Conservation (phyloP, 129 eudicot species). For the Mikania micrantha region DNA sequence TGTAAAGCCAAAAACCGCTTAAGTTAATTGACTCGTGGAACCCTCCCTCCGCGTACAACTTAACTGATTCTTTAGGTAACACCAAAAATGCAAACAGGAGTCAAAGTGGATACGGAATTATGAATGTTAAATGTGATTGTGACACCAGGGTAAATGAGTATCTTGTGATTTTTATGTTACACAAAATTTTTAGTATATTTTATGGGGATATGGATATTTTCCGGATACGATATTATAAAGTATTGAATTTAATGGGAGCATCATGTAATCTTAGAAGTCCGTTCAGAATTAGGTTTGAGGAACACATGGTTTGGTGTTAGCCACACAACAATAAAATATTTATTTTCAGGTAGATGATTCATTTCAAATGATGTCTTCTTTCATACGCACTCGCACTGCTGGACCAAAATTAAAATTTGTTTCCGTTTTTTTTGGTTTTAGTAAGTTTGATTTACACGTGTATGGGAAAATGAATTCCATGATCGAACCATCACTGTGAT, state of each 20-base stretch:
- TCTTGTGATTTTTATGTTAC: neutral
- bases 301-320: constrained; percentile 15
- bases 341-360: constrained; percentile 4
- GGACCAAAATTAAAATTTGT: too few species aligned
- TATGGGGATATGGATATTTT: neutral
- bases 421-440: neutral
- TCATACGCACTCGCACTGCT: neutral
- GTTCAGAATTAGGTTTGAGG: neutral
- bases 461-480: neutral
- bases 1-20: too few species aligned
- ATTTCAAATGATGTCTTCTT: constrained; percentile 8
- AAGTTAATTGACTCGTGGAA: too few species aligned
- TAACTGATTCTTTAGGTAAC: too few species aligned
- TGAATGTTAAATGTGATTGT: too few species aligned
- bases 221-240: neutral
- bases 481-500: too few species aligned
- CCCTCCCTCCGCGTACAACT: too few species aligned
- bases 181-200: neutral
- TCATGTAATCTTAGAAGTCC: neutral
- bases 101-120: too few species aligned
- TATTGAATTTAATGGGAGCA: neutral
- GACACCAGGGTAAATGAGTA: too few species aligned
- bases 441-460: constrained; percentile 14
- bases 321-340: neutral
- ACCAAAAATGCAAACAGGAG: too few species aligned